Percentiles rank a stretch among this genome's conserved stretches.
Evolutionary conservation across 1,139 yeast genomes (phyloP).

Genomic region (Yamadazyma aaseri): DNA sequence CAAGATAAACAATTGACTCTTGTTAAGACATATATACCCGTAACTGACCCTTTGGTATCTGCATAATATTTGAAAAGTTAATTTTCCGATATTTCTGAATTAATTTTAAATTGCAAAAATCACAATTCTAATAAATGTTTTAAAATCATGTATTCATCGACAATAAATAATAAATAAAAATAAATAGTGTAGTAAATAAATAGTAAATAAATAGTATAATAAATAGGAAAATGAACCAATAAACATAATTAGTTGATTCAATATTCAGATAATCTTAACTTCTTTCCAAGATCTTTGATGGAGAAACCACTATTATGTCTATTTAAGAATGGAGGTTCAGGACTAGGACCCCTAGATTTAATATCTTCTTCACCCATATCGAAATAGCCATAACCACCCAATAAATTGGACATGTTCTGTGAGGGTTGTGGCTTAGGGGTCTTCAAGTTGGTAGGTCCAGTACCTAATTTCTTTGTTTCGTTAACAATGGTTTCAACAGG

Average conservation of each 20-base stretch:
- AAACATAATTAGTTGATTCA: constrained; percentile 20
- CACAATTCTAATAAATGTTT: background rate
- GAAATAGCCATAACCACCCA: constrained; percentile 81
- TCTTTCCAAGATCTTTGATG: constrained; percentile 66
- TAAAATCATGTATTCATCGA: background rate
- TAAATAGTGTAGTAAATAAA: constrained; percentile 7
- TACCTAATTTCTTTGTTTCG: constrained; percentile 1
- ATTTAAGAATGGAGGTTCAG: constrained; percentile 58
- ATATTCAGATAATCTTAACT: constrained; percentile 71
- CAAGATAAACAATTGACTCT: too few relatives aligned
- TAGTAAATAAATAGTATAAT: constrained; percentile 9
- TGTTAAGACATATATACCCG: too few relatives aligned
- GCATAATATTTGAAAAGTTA: too few relatives aligned
- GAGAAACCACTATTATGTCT: constrained; percentile 49
- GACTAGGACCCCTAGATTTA: constrained; percentile 68
- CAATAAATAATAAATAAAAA: constrained; percentile 8
- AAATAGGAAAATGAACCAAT: constrained; percentile 3
- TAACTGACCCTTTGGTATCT: too few relatives aligned
- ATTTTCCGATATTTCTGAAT: too few relatives aligned
- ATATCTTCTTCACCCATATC: constrained; percentile 71
- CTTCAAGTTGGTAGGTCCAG: constrained; percentile 2
- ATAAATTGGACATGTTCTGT: constrained; percentile 42
- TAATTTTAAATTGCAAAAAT: too few relatives aligned
- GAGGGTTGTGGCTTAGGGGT: constrained; percentile 17
- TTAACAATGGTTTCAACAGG: constrained; percentile 14